phyloP scores from a whole-genome alignment of 768 basidiomycete species.

The Dentipellis fragilis region DNA sequence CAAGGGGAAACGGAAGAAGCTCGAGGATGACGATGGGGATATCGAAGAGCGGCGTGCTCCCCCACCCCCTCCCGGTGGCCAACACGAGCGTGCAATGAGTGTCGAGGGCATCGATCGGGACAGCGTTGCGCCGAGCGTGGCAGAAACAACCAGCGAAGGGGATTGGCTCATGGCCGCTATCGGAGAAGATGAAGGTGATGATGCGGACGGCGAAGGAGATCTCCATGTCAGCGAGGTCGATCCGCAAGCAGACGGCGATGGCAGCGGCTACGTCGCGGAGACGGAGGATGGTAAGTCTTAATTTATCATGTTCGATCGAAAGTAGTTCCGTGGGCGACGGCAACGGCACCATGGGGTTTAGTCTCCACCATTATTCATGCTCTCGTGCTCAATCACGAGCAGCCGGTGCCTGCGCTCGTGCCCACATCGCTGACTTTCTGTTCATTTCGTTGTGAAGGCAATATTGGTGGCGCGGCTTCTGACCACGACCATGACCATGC shows the following conservation, averaged over 20 bases:
- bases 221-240: slow-evolving; percentile 5
- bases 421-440: slow-evolving; percentile 52
- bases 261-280: neutral
- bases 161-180: slow-evolving; percentile 91
- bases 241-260: slow-evolving; percentile 4
- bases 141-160: slow-evolving; percentile 54
- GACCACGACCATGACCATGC: slow-evolving; percentile 20
- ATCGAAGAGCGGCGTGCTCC: slow-evolving; percentile 59
- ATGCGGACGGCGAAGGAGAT: slow-evolving; percentile 20
- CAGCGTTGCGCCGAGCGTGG: slow-evolving; percentile 64
- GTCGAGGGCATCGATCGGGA: slow-evolving; percentile 45
- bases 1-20: slow-evolving; percentile 82
- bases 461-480: slow-evolving; percentile 25
- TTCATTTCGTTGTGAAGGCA: slow-evolving; percentile 39
- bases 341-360: slow-evolving; percentile 14
- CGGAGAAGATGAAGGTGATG: slow-evolving; percentile 57
- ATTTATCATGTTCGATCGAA: neutral
- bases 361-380: neutral
- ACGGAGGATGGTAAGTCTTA: slow-evolving; percentile 21
- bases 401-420: slow-evolving; percentile 17
- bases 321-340: slow-evolving; percentile 15
- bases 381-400: neutral
- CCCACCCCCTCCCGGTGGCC: slow-evolving; percentile 47
- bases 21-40: slow-evolving; percentile 83
- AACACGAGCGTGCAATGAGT: slow-evolving; percentile 29